phyloP scores from a whole-genome alignment of 352 stramenopile genomes.

The Phytopythium oedochilum region DNA sequence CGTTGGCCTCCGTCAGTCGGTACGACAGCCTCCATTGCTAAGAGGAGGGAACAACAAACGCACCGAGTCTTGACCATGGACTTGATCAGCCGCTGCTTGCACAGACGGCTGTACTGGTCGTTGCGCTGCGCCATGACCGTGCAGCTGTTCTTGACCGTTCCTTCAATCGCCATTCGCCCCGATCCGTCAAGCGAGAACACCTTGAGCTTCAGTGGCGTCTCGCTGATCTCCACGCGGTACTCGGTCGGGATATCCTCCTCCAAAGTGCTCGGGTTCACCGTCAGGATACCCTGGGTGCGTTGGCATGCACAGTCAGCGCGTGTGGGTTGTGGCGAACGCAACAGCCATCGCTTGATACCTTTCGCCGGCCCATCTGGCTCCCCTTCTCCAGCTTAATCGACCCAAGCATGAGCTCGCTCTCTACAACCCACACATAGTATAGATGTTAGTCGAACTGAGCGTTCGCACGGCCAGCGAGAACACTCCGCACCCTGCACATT shows the following conservation, averaged over 20 bases:
- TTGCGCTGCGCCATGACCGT: conserved; percentile 82
- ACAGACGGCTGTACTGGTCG: conserved; percentile 82
- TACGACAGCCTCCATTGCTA: no score
- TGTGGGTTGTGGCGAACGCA: no score
- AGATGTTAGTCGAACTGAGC: background rate
- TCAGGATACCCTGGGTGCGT: conserved; percentile 50
- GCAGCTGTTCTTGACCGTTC: conserved; percentile 83
- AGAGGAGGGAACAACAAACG: no score
- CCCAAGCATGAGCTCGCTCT: conserved; percentile 81
- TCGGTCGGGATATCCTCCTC: conserved; percentile 77
- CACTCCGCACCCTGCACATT: conserved; percentile 58
- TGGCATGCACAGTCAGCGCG: conserved; percentile 2
- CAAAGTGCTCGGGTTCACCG: conserved; percentile 70
- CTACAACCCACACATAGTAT: conserved; percentile 19
- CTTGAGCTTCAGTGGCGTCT: conserved; percentile 76
- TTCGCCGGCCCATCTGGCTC: conserved; percentile 59
- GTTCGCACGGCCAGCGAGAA: background rate
- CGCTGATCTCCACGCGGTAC: conserved; percentile 75
- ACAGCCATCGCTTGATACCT: conserved; percentile 28
- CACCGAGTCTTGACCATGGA: conserved; percentile 82
- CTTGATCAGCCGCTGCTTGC: conserved; percentile 81
- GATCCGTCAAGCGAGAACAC: conserved; percentile 84
- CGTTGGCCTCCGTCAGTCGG: no score
- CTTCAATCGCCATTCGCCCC: conserved; percentile 84
- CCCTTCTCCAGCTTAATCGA: conserved; percentile 84